Evolutionary conservation across 2,329 filamentous ascomycete genomes (phyloP).

Genomic region (Parascedosporium putredinis): DNA sequence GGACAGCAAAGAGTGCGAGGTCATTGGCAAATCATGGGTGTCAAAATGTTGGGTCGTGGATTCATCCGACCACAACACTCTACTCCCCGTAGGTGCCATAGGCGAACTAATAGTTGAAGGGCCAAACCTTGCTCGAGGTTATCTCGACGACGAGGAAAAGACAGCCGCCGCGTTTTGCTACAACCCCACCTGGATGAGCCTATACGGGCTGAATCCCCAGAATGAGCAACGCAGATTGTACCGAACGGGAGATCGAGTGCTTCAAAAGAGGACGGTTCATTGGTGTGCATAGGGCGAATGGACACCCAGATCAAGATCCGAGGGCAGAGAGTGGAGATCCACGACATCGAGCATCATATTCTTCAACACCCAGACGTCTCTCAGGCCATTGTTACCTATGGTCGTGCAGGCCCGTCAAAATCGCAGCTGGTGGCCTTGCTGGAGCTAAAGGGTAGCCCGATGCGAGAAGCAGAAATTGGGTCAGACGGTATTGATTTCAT

Average conservation of each 20-base stretch:
- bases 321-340: conserved; percentile 13
- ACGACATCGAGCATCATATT: conserved; percentile 13
- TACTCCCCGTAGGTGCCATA: conserved; percentile 36
- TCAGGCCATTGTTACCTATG: too few relatives aligned
- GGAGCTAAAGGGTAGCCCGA: background rate
- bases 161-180: background rate
- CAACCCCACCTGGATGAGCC: background rate
- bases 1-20: conserved; percentile 35
- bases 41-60: conserved; percentile 47
- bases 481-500: background rate
- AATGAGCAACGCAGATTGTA: conserved; percentile 32
- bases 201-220: background rate
- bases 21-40: too few relatives aligned
- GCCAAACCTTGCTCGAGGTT: conserved; percentile 49
- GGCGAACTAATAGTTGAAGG: conserved; percentile 45
- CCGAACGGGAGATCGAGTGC: conserved; percentile 41
- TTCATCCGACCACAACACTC: conserved; percentile 31
- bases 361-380: too few relatives aligned
- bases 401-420: conserved; percentile 4
- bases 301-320: conserved; percentile 13
- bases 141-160: conserved; percentile 31
- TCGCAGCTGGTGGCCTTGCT: background rate
- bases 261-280: conserved; percentile 23
- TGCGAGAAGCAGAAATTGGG: background rate
- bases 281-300: conserved; percentile 11